A percentile compares a stretch with the other conserved stretches of the same genome.
Conservation (phyloP, 805 yeast species). For the Yueomyces sinensis region DNA sequence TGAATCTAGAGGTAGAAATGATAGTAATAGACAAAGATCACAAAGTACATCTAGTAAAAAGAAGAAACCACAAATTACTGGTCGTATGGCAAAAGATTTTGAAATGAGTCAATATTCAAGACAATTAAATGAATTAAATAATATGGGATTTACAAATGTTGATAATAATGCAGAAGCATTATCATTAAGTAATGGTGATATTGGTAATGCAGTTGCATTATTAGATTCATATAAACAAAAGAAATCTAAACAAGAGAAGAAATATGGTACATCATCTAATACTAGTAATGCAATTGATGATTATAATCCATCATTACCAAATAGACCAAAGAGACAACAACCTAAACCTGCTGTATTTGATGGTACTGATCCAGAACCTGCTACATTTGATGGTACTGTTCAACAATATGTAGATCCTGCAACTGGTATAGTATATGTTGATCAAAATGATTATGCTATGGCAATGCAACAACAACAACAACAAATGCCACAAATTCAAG, state of each 20-base stretch:
- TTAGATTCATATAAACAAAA: constrained; percentile 30
- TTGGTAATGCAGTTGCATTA: constrained; percentile 45
- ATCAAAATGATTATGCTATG: constrained; percentile 42
- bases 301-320: constrained; percentile 25
- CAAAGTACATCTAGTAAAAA: neutral
- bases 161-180: constrained; percentile 55
- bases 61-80: constrained; percentile 29
- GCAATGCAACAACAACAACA: constrained; percentile 12
- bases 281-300: constrained; percentile 2
- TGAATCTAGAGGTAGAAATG: neutral
- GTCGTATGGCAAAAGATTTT: constrained; percentile 39
- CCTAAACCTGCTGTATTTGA: constrained; percentile 26
- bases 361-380: constrained; percentile 16
- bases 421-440: constrained; percentile 58
- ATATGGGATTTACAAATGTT: constrained; percentile 43
- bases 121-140: constrained; percentile 34
- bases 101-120: constrained; percentile 38
- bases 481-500: constrained; percentile 10
- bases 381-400: constrained; percentile 24
- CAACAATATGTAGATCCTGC: constrained; percentile 62
- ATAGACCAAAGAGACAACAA: constrained; percentile 20
- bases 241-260: constrained; percentile 2
- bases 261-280: neutral
- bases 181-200: constrained; percentile 42
- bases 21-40: neutral